Conservation (phyloP, 768 basidiomycete genomes). For the Mycena albidolilacea region DNA sequence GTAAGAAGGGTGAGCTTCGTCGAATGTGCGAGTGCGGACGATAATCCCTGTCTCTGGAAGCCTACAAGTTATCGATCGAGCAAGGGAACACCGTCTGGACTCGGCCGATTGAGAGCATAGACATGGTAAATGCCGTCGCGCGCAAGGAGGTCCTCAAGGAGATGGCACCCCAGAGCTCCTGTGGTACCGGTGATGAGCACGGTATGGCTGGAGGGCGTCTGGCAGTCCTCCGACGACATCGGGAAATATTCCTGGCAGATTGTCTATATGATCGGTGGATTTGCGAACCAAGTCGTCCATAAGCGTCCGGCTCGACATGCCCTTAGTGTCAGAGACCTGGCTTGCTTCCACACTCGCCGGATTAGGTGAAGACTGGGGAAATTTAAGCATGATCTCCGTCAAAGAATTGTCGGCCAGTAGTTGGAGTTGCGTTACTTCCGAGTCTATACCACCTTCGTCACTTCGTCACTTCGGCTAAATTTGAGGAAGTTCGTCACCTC, state of each 20-base stretch:
- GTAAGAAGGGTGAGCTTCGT: background rate
- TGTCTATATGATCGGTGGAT: background rate
- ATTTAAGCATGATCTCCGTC: constrained; percentile 8
- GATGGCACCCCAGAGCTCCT: constrained; percentile 50
- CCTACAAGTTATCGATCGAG: background rate
- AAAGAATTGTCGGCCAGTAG: constrained; percentile 22
- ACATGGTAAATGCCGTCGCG: constrained; percentile 38
- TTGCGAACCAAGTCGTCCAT: constrained; percentile 18
- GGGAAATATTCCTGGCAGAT: background rate
- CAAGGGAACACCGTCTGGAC: background rate
- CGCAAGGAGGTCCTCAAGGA: constrained; percentile 44
- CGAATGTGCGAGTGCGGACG: background rate
- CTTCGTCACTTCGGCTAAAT: too few species aligned
- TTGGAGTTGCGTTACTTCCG: too few species aligned
- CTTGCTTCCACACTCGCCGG: background rate
- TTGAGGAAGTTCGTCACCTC: too few species aligned
- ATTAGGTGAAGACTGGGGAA: background rate
- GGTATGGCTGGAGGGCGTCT: background rate
- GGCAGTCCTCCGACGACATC: background rate
- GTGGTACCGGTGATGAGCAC: constrained; percentile 53
- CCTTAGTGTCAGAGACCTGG: background rate
- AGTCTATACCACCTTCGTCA: too few species aligned
- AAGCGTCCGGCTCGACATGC: background rate
- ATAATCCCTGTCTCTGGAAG: background rate
- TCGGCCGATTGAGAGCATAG: constrained; percentile 46